phyloP scores from a whole-genome alignment of 2,329 filamentous ascomycete genomes.

The Pseudohalonectria lignicola region DNA sequence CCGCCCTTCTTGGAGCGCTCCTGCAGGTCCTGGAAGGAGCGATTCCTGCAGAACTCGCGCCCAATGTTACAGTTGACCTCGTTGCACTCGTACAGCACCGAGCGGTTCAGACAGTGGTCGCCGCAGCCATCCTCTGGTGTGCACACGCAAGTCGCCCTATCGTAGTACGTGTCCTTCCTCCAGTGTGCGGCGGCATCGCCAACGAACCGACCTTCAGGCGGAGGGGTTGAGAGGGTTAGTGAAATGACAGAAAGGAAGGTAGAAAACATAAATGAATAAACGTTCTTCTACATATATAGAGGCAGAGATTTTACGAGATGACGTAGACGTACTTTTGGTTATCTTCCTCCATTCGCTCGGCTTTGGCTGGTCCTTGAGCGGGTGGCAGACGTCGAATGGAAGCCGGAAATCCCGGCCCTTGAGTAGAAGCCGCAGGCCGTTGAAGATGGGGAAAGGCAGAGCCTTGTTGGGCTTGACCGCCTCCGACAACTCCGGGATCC shows the following conservation, averaged over 20 bases:
- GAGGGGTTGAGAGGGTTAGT: too few relatives aligned
- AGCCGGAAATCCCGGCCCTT: slow-evolving; percentile 74
- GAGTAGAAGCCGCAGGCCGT: slow-evolving; percentile 59
- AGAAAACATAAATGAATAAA: too few relatives aligned
- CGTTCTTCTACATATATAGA: too few relatives aligned
- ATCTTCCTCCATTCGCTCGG: slow-evolving; percentile 89
- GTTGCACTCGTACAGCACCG: slow-evolving; percentile 97
- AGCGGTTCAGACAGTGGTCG: slow-evolving; percentile 85
- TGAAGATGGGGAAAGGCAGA: slow-evolving; percentile 70
- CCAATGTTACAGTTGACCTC: slow-evolving; percentile 76
- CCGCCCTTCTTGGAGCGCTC: slow-evolving; percentile 67
- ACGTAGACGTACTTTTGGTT: slow-evolving; percentile 75
- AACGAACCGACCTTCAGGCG: slow-evolving; percentile 69
- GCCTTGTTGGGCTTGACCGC: slow-evolving; percentile 39
- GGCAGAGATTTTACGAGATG: too few relatives aligned
- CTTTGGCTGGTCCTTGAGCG: slow-evolving; percentile 79
- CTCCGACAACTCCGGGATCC: slow-evolving; percentile 33
- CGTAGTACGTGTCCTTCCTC: slow-evolving; percentile 66
- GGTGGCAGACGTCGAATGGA: slow-evolving; percentile 82
- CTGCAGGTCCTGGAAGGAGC: slow-evolving; percentile 72
- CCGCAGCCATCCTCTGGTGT: slow-evolving; percentile 68
- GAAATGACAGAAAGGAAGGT: not conserved
- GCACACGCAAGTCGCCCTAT: slow-evolving; percentile 71
- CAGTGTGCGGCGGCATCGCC: slow-evolving; percentile 71
- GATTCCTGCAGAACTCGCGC: slow-evolving; percentile 67